Percentiles rank a stretch among this genome's conserved stretches.
Conservation (phyloP, 805 yeast species). For the Starmerella potacharoeniae region DNA sequence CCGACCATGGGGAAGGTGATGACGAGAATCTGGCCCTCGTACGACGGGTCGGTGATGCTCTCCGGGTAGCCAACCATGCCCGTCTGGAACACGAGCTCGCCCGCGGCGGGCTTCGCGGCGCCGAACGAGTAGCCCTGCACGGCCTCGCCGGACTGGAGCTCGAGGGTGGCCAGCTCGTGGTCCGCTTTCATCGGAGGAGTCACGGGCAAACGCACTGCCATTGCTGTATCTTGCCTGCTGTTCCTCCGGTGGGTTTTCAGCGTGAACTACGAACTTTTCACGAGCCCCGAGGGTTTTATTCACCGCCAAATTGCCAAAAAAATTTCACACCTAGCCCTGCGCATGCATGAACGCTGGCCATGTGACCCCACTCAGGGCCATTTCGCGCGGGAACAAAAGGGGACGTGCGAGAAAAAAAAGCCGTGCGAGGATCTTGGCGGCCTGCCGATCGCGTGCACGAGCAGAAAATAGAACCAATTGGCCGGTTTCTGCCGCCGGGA, state of each 20-base stretch:
- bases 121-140: constrained; percentile 96
- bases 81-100: constrained; percentile 97
- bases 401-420: neutral
- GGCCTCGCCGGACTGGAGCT: constrained; percentile 73
- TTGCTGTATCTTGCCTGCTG: neutral
- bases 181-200: constrained; percentile 80
- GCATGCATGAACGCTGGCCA: neutral
- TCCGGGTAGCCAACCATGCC: constrained; percentile 99
- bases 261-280: neutral
- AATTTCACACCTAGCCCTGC: constrained; percentile 2
- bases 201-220: constrained; percentile 53
- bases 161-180: constrained; percentile 75
- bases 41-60: constrained; percentile 97
- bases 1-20: constrained; percentile 97
- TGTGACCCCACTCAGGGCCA: neutral
- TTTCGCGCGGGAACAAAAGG: neutral
- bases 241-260: neutral
- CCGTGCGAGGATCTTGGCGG: neutral
- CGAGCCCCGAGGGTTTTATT: neutral
- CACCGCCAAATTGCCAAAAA: neutral
- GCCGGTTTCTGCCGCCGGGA: neutral
- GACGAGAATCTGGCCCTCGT: constrained; percentile 90
- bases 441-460: neutral
- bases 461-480: neutral
- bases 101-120: constrained; percentile 78